Percentiles rank a stretch among this genome's conserved stretches.
These are phyloP conservation scores for Microstegium vimineum DNA, from an alignment of 176 grass and related monocot genomes.

Conservation along the genomic window DNA sequence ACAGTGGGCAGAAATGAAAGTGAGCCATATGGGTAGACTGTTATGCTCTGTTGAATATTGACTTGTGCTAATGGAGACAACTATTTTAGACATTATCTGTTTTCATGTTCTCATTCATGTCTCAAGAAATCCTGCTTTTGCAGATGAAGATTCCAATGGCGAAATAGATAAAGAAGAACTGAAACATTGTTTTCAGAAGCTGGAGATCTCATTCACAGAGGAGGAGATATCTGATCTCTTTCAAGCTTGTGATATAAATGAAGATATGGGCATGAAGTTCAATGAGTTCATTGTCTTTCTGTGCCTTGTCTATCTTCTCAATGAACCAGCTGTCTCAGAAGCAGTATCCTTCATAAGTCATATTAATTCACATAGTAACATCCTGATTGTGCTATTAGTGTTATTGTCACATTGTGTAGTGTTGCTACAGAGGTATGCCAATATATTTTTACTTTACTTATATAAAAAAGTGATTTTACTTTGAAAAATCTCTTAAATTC, in stretches of 20 bases:
- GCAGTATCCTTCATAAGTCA: constrained; percentile 73
- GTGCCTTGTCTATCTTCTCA: constrained; percentile 93
- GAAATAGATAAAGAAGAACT: constrained; percentile 86
- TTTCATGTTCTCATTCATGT: constrained; percentile 10
- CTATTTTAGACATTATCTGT: background rate
- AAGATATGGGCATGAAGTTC: constrained; percentile 89
- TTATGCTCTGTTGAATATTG: background rate
- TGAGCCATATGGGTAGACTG: background rate
- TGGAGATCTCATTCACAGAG: constrained; percentile 75
- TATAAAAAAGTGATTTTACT: background rate
- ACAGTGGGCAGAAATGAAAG: too few relatives aligned
- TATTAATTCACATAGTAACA: background rate
- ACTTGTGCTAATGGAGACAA: background rate
- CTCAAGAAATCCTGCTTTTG: background rate
- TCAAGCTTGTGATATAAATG: constrained; percentile 88
- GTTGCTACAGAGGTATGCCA: background rate
- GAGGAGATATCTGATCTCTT: constrained; percentile 82
- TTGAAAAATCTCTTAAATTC: background rate
- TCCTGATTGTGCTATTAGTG: background rate
- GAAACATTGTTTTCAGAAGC: constrained; percentile 71
- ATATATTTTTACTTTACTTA: background rate
- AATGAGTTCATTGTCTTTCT: constrained; percentile 97
- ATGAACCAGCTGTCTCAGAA: constrained; percentile 61
- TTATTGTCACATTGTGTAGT: background rate
- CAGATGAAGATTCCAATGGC: constrained; percentile 97